Percentiles rank a stretch among this genome's conserved stretches.
Conservation (phyloP, 169 alveolate species). For the Plasmodium relictum region DNA sequence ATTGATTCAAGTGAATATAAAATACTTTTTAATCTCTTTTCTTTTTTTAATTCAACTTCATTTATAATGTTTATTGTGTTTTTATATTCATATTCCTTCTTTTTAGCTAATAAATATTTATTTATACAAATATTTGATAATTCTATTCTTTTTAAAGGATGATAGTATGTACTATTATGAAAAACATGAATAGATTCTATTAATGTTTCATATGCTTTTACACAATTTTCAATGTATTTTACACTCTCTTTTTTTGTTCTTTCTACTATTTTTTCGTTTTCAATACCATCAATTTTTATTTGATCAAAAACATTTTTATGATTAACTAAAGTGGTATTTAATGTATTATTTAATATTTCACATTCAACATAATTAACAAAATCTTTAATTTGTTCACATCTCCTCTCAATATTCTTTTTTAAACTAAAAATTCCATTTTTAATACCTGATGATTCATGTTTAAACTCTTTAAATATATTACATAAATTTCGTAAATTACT, state of each 20-base stretch:
- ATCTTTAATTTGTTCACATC: slow-evolving; percentile 70
- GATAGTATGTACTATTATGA: slow-evolving; percentile 59
- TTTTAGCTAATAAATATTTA: slow-evolving; percentile 61
- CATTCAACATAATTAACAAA: slow-evolving; percentile 54
- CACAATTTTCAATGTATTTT: slow-evolving; percentile 50
- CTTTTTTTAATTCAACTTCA: slow-evolving; percentile 46
- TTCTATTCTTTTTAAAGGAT: slow-evolving; percentile 64
- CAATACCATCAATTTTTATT: slow-evolving; percentile 58
- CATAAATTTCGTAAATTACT: slow-evolving; percentile 31
- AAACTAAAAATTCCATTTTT: slow-evolving; percentile 40
- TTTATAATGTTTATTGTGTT: slow-evolving; percentile 47
- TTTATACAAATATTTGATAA: slow-evolving; percentile 52
- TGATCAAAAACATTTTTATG: slow-evolving; percentile 68
- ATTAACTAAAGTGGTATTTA: slow-evolving; percentile 31
- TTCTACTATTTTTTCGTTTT: slow-evolving; percentile 47
- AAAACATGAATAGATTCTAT: slow-evolving; percentile 34
- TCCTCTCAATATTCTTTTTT: slow-evolving; percentile 59
- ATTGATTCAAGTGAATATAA: slow-evolving; percentile 61
- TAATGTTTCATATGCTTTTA: slow-evolving; percentile 36
- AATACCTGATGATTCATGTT: slow-evolving; percentile 55
- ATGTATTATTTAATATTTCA: slow-evolving; percentile 60
- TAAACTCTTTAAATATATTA: slow-evolving; percentile 29
- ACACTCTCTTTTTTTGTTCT: slow-evolving; percentile 39
- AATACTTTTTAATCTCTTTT: slow-evolving; percentile 59
- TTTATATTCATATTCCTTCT: slow-evolving; percentile 65